phyloP scores from a whole-genome alignment of 805 yeast species.

The Yarrowia sp. region DNA sequence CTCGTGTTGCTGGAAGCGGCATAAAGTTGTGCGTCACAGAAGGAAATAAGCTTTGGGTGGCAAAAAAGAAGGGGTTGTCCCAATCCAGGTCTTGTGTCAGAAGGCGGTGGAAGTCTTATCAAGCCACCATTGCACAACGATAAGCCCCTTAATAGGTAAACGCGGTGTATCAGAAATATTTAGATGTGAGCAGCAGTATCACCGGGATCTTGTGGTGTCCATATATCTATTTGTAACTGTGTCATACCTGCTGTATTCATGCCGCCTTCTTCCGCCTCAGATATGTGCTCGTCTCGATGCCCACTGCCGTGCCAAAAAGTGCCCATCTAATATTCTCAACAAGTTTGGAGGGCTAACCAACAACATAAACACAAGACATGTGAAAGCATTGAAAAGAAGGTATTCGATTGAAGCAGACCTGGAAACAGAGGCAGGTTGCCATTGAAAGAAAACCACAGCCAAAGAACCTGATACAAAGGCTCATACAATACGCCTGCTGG shows the following conservation, averaged over 20 bases:
- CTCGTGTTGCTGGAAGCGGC: conserved; percentile 28
- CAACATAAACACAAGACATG: conserved; percentile 3
- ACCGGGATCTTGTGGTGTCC: too few species aligned
- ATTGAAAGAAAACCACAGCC: too few species aligned
- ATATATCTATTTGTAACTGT: too few species aligned
- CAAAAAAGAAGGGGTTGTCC: conserved; percentile 16
- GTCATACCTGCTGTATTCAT: not conserved
- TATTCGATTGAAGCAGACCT: too few species aligned
- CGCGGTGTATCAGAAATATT: too few species aligned
- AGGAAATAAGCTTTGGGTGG: conserved; percentile 20
- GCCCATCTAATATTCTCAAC: too few species aligned
- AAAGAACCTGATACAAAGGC: too few species aligned
- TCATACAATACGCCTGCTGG: too few species aligned
- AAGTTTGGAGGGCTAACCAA: not conserved
- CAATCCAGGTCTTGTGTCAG: conserved; percentile 3
- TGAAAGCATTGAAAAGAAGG: not conserved
- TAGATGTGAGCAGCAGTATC: too few species aligned
- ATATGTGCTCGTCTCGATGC: conserved; percentile 25
- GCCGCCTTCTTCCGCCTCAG: conserved; percentile 23
- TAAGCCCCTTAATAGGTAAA: conserved; percentile 8
- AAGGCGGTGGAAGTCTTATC: conserved; percentile 13
- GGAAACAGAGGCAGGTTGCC: too few species aligned
- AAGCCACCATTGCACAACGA: not conserved
- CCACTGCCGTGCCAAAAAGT: conserved; percentile 3
- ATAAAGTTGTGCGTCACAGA: not conserved